Percentiles rank a stretch among this genome's conserved stretches.
phyloP scores from a whole-genome alignment of 768 basidiomycete species.

The Arthromyces matolae region DNA sequence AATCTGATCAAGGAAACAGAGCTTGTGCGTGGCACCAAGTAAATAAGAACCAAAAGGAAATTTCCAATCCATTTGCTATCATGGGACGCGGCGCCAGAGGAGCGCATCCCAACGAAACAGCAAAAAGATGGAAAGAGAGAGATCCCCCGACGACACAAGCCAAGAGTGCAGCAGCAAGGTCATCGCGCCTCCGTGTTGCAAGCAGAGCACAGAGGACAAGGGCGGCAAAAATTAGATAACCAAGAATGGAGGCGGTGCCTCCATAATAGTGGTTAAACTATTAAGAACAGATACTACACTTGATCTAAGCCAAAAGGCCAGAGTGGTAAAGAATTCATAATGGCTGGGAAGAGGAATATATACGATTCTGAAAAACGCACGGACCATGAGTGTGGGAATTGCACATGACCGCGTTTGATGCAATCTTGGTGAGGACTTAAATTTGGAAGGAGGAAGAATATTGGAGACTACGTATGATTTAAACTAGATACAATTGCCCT shows the following conservation, averaged over 20 bases:
- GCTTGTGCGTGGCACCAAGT: too few species aligned
- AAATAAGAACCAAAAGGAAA: not conserved
- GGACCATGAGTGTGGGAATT: too few species aligned
- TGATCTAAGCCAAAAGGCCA: constrained; percentile 96
- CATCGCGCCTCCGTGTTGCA: constrained; percentile 54
- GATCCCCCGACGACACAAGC: constrained; percentile 67
- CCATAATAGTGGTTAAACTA: constrained; percentile 69
- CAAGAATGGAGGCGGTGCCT: constrained; percentile 50
- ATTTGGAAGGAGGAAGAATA: too few species aligned
- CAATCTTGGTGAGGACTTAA: not conserved
- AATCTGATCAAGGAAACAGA: too few species aligned
- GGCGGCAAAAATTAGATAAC: constrained; percentile 58
- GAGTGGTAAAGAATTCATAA: constrained; percentile 57
- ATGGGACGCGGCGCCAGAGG: not conserved
- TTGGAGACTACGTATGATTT: too few species aligned
- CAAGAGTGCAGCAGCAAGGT: constrained; percentile 53
- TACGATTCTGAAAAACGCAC: not conserved
- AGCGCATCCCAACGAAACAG: not conserved
- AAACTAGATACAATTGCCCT: too few species aligned
- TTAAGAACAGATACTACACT: constrained; percentile 97
- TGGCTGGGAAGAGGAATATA: not conserved
- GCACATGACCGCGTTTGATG: not conserved
- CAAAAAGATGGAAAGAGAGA: constrained; percentile 4
- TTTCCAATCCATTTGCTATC: constrained; percentile 4
- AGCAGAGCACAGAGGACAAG: constrained; percentile 53